phyloP scores from a whole-genome alignment of 2,329 filamentous ascomycete species.

The Zymoseptoria crescenta region DNA sequence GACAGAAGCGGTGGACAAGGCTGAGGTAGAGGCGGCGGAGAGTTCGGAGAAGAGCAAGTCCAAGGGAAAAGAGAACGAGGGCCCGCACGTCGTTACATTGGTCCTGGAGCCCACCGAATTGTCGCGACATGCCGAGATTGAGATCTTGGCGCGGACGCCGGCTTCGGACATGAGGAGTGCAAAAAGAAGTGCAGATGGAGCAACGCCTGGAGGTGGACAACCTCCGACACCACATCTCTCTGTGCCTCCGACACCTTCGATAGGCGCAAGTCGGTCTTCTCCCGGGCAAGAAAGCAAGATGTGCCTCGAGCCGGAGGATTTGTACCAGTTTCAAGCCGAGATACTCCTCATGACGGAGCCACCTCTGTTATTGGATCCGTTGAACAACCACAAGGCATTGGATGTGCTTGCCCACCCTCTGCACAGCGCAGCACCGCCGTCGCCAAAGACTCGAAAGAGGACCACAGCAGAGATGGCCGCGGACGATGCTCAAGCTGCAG shows the following conservation, averaged over 20 bases:
- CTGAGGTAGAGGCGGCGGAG: slow-evolving; percentile 28
- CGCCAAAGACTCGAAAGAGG: slow-evolving; percentile 82
- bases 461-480: slow-evolving; percentile 92
- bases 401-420: slow-evolving; percentile 67
- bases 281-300: slow-evolving; percentile 43
- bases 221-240: slow-evolving; percentile 46
- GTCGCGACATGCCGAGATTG: slow-evolving; percentile 66
- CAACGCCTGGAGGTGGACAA: slow-evolving; percentile 37
- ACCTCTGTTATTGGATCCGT: slow-evolving; percentile 70
- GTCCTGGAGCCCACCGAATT: slow-evolving; percentile 80
- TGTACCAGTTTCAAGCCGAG: slow-evolving; percentile 67
- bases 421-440: slow-evolving; percentile 66
- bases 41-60: slow-evolving; percentile 39
- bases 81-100: slow-evolving; percentile 61
- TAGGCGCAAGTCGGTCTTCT: slow-evolving; percentile 46
- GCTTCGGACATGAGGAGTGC: slow-evolving; percentile 42
- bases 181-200: slow-evolving; percentile 28
- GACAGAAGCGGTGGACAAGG: slow-evolving; percentile 39
- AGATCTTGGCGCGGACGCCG: slow-evolving; percentile 66
- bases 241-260: slow-evolving; percentile 18
- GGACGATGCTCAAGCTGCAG: slow-evolving; percentile 84
- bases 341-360: slow-evolving; percentile 66
- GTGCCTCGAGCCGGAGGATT: slow-evolving; percentile 66
- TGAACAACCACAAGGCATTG: slow-evolving; percentile 61
- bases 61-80: slow-evolving; percentile 23